A percentile compares a stretch with the other conserved stretches of the same genome.
Evolutionary conservation across 2,329 filamentous ascomycete genomes (phyloP).

Genomic region (Fragosphaeria purpurea): DNA sequence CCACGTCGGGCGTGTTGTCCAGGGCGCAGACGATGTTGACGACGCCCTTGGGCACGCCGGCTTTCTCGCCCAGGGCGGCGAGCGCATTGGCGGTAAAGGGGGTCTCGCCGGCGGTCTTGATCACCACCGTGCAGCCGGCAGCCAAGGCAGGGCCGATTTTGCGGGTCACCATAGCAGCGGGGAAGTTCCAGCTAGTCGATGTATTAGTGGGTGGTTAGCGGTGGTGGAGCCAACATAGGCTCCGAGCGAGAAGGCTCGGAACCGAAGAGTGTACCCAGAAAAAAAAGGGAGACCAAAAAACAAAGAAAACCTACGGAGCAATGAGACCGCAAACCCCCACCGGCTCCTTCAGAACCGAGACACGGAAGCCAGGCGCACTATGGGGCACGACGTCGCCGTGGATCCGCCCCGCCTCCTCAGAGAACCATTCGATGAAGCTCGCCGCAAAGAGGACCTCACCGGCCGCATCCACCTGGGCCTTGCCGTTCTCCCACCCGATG

Average conservation of each 20-base stretch:
- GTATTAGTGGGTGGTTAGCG: too few relatives aligned
- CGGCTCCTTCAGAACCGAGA: slow-evolving; percentile 73
- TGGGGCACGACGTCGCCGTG: slow-evolving; percentile 68
- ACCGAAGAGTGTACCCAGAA: too few relatives aligned
- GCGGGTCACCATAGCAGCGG: slow-evolving; percentile 62
- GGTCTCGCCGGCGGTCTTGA: slow-evolving; percentile 83
- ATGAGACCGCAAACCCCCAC: slow-evolving; percentile 74
- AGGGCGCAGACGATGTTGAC: slow-evolving; percentile 77
- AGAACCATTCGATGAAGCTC: slow-evolving; percentile 70
- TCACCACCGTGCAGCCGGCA: slow-evolving; percentile 84
- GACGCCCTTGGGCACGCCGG: slow-evolving; percentile 85
- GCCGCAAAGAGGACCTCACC: slow-evolving; percentile 63
- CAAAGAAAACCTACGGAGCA: slow-evolving; percentile 45
- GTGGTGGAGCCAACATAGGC: too few relatives aligned
- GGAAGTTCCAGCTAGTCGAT: slow-evolving; percentile 56
- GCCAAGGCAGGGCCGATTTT: slow-evolving; percentile 68
- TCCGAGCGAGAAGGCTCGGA: too few relatives aligned
- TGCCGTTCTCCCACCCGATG: slow-evolving; percentile 84
- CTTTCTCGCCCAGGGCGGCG: slow-evolving; percentile 79
- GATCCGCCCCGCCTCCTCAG: slow-evolving; percentile 60
- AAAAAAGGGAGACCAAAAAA: too few relatives aligned
- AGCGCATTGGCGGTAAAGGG: slow-evolving; percentile 82
- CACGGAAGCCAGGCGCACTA: slow-evolving; percentile 58
- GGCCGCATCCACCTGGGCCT: slow-evolving; percentile 64
- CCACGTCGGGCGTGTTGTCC: slow-evolving; percentile 69